Percentiles rank a stretch among this genome's conserved stretches.
phyloP scores from a whole-genome alignment of 2,329 filamentous ascomycete genomes.

The Rhytidhysteron rufulum region DNA sequence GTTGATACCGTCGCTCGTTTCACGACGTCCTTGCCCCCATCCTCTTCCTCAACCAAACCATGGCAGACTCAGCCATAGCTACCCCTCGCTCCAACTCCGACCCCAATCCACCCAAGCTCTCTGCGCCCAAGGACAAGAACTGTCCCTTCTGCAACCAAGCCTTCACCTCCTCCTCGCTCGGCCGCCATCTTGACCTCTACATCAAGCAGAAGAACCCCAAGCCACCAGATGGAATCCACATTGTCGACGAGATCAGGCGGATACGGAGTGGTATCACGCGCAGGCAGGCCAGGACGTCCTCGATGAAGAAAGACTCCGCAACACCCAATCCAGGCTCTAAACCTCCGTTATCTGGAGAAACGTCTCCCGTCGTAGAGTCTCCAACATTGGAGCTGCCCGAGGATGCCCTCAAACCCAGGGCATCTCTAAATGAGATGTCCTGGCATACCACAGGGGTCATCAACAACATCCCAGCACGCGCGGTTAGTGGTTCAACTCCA shows the following conservation, averaged over 20 bases:
- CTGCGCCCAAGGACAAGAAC: constrained; percentile 73
- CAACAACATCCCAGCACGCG: constrained; percentile 59
- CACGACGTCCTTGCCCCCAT: constrained; percentile 1
- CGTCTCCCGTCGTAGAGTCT: constrained; percentile 21
- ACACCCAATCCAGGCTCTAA: constrained; percentile 51
- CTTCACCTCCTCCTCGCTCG: constrained; percentile 91
- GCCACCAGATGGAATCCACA: constrained; percentile 77
- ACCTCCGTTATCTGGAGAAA: constrained; percentile 21
- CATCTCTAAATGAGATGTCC: constrained; percentile 58
- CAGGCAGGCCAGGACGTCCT: constrained; percentile 69
- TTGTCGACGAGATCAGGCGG: constrained; percentile 84
- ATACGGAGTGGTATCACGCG: constrained; percentile 82
- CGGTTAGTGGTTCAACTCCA: constrained; percentile 44
- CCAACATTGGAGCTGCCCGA: constrained; percentile 18
- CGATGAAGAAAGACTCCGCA: constrained; percentile 58
- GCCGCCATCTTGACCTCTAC: constrained; percentile 89
- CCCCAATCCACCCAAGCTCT: constrained; percentile 32
- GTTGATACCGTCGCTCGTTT: constrained; percentile 8
- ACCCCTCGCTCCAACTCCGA: constrained; percentile 36
- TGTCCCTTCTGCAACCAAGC: constrained; percentile 86
- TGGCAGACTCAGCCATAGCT: constrained; percentile 36
- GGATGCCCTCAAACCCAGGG: constrained; percentile 37
- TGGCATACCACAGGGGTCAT: constrained; percentile 79
- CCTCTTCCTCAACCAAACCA: constrained; percentile 10
- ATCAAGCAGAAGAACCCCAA: constrained; percentile 93